A percentile compares a stretch with the other conserved stretches of the same genome.
Evolutionary conservation across 768 basidiomycete species (phyloP).

Genomic region (Hygrocybe punicea): DNA sequence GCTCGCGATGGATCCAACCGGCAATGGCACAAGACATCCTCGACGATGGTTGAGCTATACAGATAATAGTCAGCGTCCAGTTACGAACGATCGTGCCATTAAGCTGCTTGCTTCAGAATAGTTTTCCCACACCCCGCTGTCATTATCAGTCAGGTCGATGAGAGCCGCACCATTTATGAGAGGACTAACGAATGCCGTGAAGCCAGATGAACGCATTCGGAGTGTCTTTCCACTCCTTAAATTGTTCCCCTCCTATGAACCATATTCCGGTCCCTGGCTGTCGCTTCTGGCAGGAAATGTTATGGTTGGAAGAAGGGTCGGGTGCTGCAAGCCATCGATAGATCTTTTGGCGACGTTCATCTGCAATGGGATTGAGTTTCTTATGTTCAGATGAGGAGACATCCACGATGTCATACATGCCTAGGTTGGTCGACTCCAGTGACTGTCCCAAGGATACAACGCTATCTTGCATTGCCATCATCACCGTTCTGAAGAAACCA

Average conservation of each 20-base stretch:
- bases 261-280: not conserved
- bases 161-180: not conserved
- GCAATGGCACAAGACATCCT: not conserved
- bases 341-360: not conserved
- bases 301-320: constrained; percentile 1
- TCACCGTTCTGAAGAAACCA: too few relatives aligned
- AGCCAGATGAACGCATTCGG: not conserved
- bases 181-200: not conserved
- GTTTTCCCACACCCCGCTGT: constrained; percentile 12
- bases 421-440: too few relatives aligned
- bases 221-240: not conserved
- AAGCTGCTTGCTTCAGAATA: constrained; percentile 5
- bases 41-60: not conserved
- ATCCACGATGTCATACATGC: too few relatives aligned
- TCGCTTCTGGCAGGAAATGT: not conserved
- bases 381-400: too few relatives aligned
- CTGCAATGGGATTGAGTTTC: not conserved
- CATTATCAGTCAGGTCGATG: not conserved
- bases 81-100: not conserved
- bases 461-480: too few relatives aligned
- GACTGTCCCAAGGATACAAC: too few relatives aligned
- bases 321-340: not conserved
- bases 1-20: not conserved
- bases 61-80: not conserved
- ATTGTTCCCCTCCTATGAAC: not conserved